Base-by-base conservation (phyloP, 2,329 filamentous ascomycete species). In the Alternaria gaisen region DNA sequence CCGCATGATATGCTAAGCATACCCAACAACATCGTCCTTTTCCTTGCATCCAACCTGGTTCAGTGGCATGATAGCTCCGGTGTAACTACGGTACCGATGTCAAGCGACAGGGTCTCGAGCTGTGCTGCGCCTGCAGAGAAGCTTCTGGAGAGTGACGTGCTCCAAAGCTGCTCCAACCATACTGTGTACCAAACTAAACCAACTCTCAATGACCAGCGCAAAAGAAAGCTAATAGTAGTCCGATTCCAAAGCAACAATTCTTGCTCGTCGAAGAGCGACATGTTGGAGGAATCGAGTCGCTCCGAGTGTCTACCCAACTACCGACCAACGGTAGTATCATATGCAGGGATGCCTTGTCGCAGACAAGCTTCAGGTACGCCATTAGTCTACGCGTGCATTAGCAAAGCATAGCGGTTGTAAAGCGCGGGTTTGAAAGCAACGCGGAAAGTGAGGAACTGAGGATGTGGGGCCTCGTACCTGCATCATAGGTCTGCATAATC, bases 381-480 rank as follows among this genome's bases (percentile, higher is more conserved):
- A 28, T 30, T 20, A 34, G 11, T 22, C 30, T 28, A 9, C 9
- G 26, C 16, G 44, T 30, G 16, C 16, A 52, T 62, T 62, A 50
- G n/a, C 40, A 53, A 54, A 26, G 26, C n/a, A 47, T 9, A 22
- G 42, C 28, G 48, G 30, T 28, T 22, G 34, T 22, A 40, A 26
- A 41, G 41, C 42, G 53, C 20, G 22, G 46, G 18, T 60, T 57
- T 20, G 11, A 36, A 59, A 52, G 54, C 44, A 55, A 14, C 6
- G 36, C 46, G 44, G 48, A 59, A 51, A 43, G 43, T 34, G 36
- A 42, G 38, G 26, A 50, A 38, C 24, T 28, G 36, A 42, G 44
- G 20, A 57, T 53, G 56, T 56, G 59, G 62, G 61, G 59, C 59
- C 34, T 43, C 48, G 28, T 43, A 56, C 40, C 41, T 56, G 32